Base-by-base conservation (phyloP, 495 filamentous ascomycete genomes). In the Tuber microsphaerosporum region DNA sequence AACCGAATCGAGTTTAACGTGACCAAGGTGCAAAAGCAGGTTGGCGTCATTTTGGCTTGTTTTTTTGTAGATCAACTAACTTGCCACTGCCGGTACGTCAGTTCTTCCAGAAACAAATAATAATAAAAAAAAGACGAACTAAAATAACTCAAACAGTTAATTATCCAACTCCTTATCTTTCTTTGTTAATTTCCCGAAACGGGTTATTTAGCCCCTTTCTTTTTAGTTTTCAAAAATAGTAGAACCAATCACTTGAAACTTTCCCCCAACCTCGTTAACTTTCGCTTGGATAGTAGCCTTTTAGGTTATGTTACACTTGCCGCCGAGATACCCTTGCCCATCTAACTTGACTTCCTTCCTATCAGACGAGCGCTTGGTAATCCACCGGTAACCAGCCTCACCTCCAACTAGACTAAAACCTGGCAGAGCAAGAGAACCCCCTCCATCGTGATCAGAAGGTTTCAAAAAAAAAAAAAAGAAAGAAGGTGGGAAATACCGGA, bases 141-240 rank as follows among this genome's bases (percentile, higher is more conserved):
- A 65, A 65, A 65, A 65, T 65, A 65, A 17, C 56, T 65, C 56
- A 65, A 65, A 65, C 56, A 7, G 56, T 65, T 17, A 34, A 65
- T 6, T 16, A 65, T 34, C 12, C 12, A 4, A 4, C 26, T 17
- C 26, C 26, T 5, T 34, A 17, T 17, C 14, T 31, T 34, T 34
- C 56, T 61, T 61, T 61, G 31, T 65, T 65, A 65, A 65, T 65
- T 65, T 16, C 56, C 56, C 56, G 14, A 65, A 65, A 65, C 14
- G 26, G 56, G 4, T 7, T 14, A 31, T 31, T 65, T 65, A 31
- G 26, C 56, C 34, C 56, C 4, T 4, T 17, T 4, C 34, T 65
- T 14, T 17, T 14, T n/a, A n/a, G 26, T 31, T 26, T 16, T 34
- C 2, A 65, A 65, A 65, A 65, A 65, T 65, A 34, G 39, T 9